A percentile compares a stretch with the other conserved stretches of the same genome.
Conservation (phyloP, 441 rosid genomes). For the Erodium chrysanthum region DNA sequence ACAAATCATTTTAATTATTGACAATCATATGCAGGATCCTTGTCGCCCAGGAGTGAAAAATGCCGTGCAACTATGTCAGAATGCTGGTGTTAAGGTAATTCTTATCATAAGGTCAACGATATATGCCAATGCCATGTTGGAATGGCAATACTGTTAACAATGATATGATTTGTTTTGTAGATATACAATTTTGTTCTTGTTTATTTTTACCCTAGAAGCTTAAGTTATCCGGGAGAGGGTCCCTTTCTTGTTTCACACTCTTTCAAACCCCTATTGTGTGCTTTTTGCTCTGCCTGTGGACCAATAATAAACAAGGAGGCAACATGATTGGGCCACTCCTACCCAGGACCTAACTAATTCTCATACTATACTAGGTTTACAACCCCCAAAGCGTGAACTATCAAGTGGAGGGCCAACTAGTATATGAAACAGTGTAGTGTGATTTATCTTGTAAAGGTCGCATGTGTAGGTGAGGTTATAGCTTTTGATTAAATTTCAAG, state of each 20-base stretch:
- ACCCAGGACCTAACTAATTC: neutral
- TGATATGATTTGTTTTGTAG: neutral
- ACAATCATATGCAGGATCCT: slow-evolving; percentile 53
- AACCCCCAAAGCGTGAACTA: neutral
- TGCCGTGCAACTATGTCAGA: slow-evolving; percentile 65
- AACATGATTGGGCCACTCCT: neutral
- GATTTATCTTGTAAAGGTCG: neutral
- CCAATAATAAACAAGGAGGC: neutral
- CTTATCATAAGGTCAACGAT: neutral
- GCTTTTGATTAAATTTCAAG: neutral
- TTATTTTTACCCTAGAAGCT: neutral
- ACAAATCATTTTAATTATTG: neutral
- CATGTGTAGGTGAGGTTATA: neutral
- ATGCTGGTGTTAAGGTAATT: slow-evolving; percentile 82
- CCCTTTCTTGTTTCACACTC: neutral
- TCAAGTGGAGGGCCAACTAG: neutral
- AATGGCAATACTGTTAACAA: neutral
- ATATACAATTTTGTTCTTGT: neutral
- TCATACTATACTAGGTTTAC: neutral
- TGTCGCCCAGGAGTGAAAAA: slow-evolving; percentile 84
- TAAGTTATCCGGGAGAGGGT: neutral
- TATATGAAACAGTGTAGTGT: neutral
- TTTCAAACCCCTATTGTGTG: neutral
- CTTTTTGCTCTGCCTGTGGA: neutral
- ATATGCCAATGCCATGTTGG: neutral